phyloP scores from a whole-genome alignment of 2,329 filamentous ascomycete species.

The Remersonia thermophila region DNA sequence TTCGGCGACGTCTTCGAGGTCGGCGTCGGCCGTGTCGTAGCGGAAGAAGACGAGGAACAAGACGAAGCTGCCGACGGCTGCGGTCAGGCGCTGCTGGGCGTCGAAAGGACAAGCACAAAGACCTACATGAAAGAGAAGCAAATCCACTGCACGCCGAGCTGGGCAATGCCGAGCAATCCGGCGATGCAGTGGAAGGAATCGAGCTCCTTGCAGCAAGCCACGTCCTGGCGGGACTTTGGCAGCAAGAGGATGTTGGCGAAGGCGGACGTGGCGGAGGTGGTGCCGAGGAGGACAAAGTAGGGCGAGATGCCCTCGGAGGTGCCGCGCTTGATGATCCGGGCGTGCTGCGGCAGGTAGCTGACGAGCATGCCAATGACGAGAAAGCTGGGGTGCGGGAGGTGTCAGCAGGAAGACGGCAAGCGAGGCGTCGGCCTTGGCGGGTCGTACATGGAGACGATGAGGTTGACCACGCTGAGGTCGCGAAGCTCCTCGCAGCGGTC shows the following conservation, averaged over 20 bases:
- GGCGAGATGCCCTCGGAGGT: slow-evolving; percentile 92
- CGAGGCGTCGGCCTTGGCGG: too few species aligned
- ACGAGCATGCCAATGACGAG: slow-evolving; percentile 80
- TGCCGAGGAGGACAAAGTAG: slow-evolving; percentile 88
- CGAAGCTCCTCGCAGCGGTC: slow-evolving; percentile 40
- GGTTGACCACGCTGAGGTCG: slow-evolving; percentile 40
- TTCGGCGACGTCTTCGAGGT: slow-evolving; percentile 28
- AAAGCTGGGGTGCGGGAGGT: slow-evolving; percentile 32
- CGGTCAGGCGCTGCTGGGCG: neutral
- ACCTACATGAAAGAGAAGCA: slow-evolving; percentile 86
- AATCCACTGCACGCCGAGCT: slow-evolving; percentile 83
- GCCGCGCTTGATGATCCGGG: slow-evolving; percentile 72
- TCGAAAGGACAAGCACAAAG: slow-evolving; percentile 19
- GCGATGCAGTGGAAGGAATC: slow-evolving; percentile 73
- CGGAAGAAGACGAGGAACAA: slow-evolving; percentile 95
- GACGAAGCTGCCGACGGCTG: slow-evolving; percentile 51
- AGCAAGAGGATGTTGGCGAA: slow-evolving; percentile 88
- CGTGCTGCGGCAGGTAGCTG: slow-evolving; percentile 90
- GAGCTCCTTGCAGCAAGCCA: slow-evolving; percentile 75
- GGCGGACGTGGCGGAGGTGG: slow-evolving; percentile 74
- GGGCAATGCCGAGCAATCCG: slow-evolving; percentile 75
- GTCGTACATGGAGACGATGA: slow-evolving; percentile 43
- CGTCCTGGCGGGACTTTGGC: slow-evolving; percentile 69
- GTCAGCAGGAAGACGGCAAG: neutral
- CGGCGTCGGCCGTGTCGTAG: slow-evolving; percentile 41